A percentile compares a stretch with the other conserved stretches of the same genome.
phyloP scores from a whole-genome alignment of 306 rosid species.

The Delonix regia region DNA sequence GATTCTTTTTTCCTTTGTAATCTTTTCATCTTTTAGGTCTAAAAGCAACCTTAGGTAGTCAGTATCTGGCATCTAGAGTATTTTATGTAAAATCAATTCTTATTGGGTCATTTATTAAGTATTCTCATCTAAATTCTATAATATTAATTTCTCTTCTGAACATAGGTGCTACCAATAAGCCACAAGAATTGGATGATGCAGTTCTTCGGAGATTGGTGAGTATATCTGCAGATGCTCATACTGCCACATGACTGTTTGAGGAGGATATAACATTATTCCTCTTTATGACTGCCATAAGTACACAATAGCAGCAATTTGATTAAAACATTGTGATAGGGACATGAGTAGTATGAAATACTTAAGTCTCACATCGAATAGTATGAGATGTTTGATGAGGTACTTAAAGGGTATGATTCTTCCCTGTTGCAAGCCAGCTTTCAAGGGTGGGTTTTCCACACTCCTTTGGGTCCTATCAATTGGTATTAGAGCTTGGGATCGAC shows the following conservation, averaged over 20 bases:
- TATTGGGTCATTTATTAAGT: constrained; percentile 1
- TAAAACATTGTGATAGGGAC: too few relatives aligned
- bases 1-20: background rate
- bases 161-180: constrained; percentile 97
- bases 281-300: background rate
- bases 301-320: background rate
- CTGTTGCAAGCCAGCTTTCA: too few relatives aligned
- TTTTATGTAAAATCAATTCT: constrained; percentile 10
- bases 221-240: constrained; percentile 29
- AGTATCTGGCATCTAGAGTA: constrained; percentile 15
- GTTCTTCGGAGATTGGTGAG: constrained; percentile 95
- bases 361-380: too few relatives aligned
- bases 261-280: constrained; percentile 8
- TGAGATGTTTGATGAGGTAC: too few relatives aligned
- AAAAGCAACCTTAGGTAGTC: background rate
- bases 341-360: too few relatives aligned
- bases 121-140: background rate
- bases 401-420: too few relatives aligned
- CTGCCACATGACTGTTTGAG: constrained; percentile 22
- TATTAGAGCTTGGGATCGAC: too few relatives aligned
- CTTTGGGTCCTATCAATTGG: too few relatives aligned
- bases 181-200: constrained; percentile 96
- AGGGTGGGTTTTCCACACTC: too few relatives aligned
- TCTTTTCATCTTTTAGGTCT: background rate
- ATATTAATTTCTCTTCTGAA: constrained; percentile 32